These are phyloP conservation scores for Triticum monococcum DNA, from an alignment of 176 grass and related monocot genomes.

Conservation along the genomic window DNA sequence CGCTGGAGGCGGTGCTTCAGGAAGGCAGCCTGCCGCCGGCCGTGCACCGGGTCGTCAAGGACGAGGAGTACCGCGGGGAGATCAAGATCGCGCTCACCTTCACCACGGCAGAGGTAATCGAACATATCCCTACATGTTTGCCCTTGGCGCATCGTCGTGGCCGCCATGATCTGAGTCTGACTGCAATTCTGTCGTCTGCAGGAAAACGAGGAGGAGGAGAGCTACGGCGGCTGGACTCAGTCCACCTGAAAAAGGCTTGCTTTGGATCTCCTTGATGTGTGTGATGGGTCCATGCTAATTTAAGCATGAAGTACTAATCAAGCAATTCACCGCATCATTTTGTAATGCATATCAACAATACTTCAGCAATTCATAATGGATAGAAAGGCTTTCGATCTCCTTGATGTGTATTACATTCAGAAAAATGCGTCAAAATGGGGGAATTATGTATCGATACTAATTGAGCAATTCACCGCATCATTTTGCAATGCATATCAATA, in stretches of 20 bases:
- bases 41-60: slow-evolving; percentile 68
- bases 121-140: background rate
- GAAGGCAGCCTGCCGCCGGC: slow-evolving; percentile 59
- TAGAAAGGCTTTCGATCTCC: background rate
- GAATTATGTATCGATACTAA: too few species aligned
- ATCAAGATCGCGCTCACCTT: slow-evolving; percentile 90
- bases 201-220: slow-evolving; percentile 31
- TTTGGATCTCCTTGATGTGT: background rate
- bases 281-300: too few species aligned
- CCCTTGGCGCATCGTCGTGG: background rate
- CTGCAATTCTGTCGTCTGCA: background rate
- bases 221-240: slow-evolving; percentile 29
- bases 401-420: background rate
- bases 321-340: too few species aligned
- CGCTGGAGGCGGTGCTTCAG: slow-evolving; percentile 52
- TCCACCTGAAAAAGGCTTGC: background rate
- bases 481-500: too few species aligned
- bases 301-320: too few species aligned
- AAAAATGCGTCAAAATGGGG: too few species aligned
- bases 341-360: too few species aligned
- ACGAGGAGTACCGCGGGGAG: slow-evolving; percentile 66
- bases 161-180: background rate
- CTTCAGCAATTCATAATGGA: background rate
- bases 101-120: slow-evolving; percentile 42
- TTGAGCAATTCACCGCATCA: too few species aligned